These are phyloP conservation scores for Mortierella sp. DNA, from an alignment of 371 early-diverging fungal genomes.

Conservation along the genomic window DNA sequence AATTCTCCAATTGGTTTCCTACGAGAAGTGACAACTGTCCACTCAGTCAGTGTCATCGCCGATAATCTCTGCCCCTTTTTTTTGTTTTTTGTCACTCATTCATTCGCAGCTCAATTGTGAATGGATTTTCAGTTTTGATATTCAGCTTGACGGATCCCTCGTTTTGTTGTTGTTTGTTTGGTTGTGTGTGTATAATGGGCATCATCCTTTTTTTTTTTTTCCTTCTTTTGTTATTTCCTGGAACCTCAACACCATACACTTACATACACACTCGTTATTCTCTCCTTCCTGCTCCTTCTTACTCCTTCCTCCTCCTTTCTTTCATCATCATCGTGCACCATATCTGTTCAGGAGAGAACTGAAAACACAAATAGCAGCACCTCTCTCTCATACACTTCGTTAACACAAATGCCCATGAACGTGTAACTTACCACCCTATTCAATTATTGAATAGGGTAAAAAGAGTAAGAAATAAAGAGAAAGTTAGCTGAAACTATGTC, in stretches of 20 bases:
- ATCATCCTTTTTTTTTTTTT: not conserved
- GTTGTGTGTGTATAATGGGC: not conserved
- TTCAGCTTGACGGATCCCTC: not conserved
- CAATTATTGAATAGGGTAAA: too few relatives aligned
- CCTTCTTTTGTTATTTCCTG: not conserved
- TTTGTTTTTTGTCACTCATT: not conserved
- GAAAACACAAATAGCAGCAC: too few relatives aligned
- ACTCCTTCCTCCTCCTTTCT: not conserved
- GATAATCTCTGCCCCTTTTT: not conserved
- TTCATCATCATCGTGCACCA: not conserved
- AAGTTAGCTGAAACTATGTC: conserved; percentile 23
- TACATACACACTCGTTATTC: not conserved
- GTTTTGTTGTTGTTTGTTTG: not conserved
- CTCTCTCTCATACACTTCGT: too few relatives aligned
- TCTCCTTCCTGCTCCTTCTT: not conserved
- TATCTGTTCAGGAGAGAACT: too few relatives aligned
- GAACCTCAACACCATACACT: not conserved
- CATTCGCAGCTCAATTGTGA: not conserved
- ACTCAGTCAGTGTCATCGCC: not conserved
- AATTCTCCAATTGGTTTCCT: not conserved
- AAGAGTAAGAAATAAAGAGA: not conserved
- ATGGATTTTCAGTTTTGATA: not conserved
- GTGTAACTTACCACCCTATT: too few relatives aligned
- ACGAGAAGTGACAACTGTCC: not conserved
- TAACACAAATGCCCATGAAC: too few relatives aligned